Evolutionary conservation across 495 filamentous ascomycete species (phyloP).

Genomic region (Cercophora scortea): DNA sequence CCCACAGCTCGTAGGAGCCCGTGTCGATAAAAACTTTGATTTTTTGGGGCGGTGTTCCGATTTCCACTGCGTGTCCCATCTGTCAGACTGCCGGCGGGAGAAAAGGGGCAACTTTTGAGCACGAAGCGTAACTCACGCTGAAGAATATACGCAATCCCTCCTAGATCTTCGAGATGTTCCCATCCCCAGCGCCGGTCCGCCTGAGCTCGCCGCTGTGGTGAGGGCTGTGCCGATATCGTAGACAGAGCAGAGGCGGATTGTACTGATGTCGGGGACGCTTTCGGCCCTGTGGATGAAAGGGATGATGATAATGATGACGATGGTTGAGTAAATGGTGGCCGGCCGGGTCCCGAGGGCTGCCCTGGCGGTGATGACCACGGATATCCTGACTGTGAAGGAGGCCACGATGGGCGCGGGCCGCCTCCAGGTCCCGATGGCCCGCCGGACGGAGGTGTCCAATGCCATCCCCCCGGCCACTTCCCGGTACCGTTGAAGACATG

Average conservation of each 20-base stretch:
- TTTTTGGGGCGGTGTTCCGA: constrained; percentile 35
- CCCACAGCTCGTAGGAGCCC: constrained; percentile 39
- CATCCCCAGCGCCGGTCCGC: constrained; percentile 18
- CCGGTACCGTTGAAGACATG: constrained; percentile 21
- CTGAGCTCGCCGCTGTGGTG: not conserved
- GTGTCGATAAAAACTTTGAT: constrained; percentile 38
- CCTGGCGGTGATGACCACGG: not conserved
- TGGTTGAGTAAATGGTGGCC: not conserved
- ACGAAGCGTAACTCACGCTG: constrained; percentile 17
- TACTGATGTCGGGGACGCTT: not conserved
- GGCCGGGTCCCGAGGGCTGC: too few species aligned
- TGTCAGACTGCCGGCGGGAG: not conserved
- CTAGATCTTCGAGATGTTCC: constrained; percentile 20
- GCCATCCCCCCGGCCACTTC: constrained; percentile 12
- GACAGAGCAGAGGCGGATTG: not conserved
- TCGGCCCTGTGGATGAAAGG: not conserved
- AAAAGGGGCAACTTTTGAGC: too few species aligned
- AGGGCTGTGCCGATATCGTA: not conserved
- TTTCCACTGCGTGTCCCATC: constrained; percentile 19
- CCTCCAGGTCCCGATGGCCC: not conserved
- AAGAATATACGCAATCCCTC: constrained; percentile 34
- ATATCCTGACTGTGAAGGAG: too few species aligned
- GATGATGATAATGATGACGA: not conserved
- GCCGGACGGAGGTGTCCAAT: constrained; percentile 9
- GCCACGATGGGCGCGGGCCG: too few species aligned